Evolutionary conservation across 2,329 filamentous ascomycete genomes (phyloP), one percentile per base, ranked within the genome.

Genomic region (Neurospora sp.): DNA sequence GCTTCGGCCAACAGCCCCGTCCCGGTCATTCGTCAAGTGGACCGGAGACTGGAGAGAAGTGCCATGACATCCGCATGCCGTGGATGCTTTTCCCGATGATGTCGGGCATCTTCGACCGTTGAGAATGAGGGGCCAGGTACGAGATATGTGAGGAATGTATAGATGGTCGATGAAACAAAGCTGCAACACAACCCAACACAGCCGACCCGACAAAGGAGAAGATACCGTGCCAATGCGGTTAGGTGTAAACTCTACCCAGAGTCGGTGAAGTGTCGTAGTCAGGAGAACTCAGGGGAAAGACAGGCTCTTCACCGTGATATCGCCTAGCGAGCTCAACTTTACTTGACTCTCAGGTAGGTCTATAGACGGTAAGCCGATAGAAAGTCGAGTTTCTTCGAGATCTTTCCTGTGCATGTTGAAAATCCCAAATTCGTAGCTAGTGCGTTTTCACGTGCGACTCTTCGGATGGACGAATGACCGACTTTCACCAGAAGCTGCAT

Each of bases 151-250:
- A 15, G 39, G 52, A 19, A 66, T 4, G 52, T 40, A 69, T 67
- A 72, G 68, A 70, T 68, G 19, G 70, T 28, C 58, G 74, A 75
- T 76, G 75, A 76, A 76, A 76, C 75, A 19, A 67, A 72, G 71
- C 69, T 75, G 75, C 69, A 72, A 76, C 73, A 73, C 13, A 38
- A 36, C 46, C 62, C 69, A 72, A 76, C 73, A 73, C 13, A 38
- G 28, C 46, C 46, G 66, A 17, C n/a, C 38, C 19, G 46, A 36
- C 46, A 42, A 17, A 58, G 33, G 38, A 19, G 36, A 38, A 38
- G 17, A 46, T 13, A 7, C 9, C 19, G 39, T 62, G 52, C 52
- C 23, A 33, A 62, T 36, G 52, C 8, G 52, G 52, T 62, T 62
- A 62, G 28, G 28, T 62, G 52, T 62, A 17, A 36, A 15, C 52